Conservation (phyloP, 1,139 yeast genomes). For the Hyphopichia khmerensis region DNA sequence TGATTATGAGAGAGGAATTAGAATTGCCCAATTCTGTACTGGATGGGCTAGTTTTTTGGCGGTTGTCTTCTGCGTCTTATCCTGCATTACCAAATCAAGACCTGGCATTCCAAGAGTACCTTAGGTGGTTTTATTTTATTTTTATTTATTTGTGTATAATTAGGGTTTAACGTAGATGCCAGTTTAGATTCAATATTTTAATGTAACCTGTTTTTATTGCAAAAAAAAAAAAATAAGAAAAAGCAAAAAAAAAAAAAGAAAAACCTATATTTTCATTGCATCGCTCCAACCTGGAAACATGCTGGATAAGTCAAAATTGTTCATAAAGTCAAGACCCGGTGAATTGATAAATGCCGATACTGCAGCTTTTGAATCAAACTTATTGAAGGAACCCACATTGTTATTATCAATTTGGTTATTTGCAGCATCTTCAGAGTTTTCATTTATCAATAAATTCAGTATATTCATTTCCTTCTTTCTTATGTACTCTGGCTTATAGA, state of each 20-base stretch:
- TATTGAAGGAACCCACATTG: background rate
- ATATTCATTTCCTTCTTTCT: constrained; percentile 17
- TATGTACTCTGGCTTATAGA: constrained; percentile 13
- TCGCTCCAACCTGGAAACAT: constrained; percentile 23
- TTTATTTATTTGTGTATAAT: background rate
- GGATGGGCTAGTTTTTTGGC: constrained; percentile 19
- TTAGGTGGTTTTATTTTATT: background rate
- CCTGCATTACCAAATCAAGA: constrained; percentile 4
- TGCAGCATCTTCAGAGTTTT: constrained; percentile 3
- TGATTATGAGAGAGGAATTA: constrained; percentile 20
- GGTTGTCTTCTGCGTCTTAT: constrained; percentile 13
- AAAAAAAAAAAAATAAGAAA: too few species aligned
- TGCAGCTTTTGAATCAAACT: background rate
- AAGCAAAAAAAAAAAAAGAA: too few species aligned
- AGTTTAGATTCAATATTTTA: too few species aligned
- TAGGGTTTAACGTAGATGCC: too few species aligned
- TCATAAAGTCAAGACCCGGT: constrained; percentile 19
- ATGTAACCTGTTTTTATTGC: too few species aligned
- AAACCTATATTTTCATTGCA: constrained; percentile 10
- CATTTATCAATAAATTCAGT: constrained; percentile 14
- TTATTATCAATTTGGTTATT: background rate
- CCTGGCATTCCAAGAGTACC: background rate
- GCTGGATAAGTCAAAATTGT: constrained; percentile 18
- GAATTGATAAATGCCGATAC: constrained; percentile 7
- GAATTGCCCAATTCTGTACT: constrained; percentile 20